phyloP scores from a whole-genome alignment of 202 grass and related monocot species.

The Digitaria exilis region DNA sequence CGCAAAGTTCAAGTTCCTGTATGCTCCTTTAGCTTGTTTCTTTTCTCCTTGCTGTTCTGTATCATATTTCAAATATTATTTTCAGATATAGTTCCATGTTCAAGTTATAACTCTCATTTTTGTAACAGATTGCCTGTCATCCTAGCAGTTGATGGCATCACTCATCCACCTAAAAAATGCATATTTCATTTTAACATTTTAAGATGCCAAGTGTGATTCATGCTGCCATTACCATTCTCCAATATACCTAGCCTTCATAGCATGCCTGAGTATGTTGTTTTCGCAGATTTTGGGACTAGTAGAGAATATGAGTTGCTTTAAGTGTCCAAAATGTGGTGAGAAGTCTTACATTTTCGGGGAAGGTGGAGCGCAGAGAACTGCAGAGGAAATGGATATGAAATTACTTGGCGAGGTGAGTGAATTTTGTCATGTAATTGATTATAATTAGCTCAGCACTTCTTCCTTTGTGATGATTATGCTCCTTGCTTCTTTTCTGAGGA shows the following conservation, averaged over 20 bases:
- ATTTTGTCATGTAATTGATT: background rate
- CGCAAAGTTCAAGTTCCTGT: conserved; percentile 98
- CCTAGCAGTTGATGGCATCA: background rate
- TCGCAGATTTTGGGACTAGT: conserved; percentile 86
- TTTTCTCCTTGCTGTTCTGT: background rate
- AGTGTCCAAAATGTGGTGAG: conserved; percentile 87
- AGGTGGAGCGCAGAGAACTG: conserved; percentile 74
- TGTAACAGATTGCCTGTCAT: background rate
- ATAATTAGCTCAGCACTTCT: background rate
- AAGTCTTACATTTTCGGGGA: conserved; percentile 84
- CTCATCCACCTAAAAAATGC: background rate
- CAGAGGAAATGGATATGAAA: conserved; percentile 80
- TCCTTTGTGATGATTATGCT: background rate
- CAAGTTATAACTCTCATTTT: background rate
- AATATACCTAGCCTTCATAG: conserved; percentile 11
- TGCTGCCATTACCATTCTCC: background rate
- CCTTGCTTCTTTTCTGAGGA: no score
- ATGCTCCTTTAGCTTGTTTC: conserved; percentile 22
- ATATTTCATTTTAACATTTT: conserved; percentile 26
- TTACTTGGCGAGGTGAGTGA: conserved; percentile 85
- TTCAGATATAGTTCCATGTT: background rate
- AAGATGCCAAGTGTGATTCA: background rate
- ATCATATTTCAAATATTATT: background rate
- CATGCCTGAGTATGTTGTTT: conserved; percentile 24
- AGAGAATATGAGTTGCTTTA: conserved; percentile 99